Base-by-base conservation (phyloP, 768 basidiomycete genomes). In the Boletellus ananiceps region DNA sequence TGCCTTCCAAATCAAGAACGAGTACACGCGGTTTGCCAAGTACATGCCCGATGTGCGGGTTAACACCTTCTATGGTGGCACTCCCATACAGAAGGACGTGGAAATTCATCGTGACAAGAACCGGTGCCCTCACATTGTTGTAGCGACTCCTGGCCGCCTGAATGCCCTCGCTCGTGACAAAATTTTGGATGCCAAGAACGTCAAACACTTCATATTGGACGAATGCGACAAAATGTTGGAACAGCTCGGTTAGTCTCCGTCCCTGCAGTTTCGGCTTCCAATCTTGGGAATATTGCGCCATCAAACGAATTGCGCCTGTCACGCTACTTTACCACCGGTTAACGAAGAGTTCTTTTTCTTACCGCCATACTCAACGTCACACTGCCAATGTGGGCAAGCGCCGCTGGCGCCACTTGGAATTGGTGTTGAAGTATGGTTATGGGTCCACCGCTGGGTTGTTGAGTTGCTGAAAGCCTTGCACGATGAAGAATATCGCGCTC, bases 161-260 rank as follows among this genome's bases (percentile, higher is more conserved):
- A 96, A 97, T 67, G 95, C 94, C 47, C 86, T 99, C 59, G 83
- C 86, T 43, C 80, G 95, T 58, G 96, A 98, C 74, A 98, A 98
- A 78, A 81, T 88, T 62, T 70, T 99, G 71, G 92, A 96, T 66
- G 89, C 90, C 57, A 89, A 89, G 73, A 85, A 90, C 65, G 93
- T 98, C 71, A 98, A 98, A 75, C 95, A 98, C 77, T 99, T 99
- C 73, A 93, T 96, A 49, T 78, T 99, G 70, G 96, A 99, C 81
- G 96, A 99, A 77, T 99, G 96, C 81, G 96, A 99, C 81, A 99
- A 99, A 83, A 97, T 99, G 93, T 88, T 99, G 69, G 96, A 99
- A 82, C 89, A 93, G 83, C 93, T 99, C 77, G 96, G 96, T 99
- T 91, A 97, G 96, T 99, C 82, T 61, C 57, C 60, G 64, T 58